These are phyloP conservation scores for Euryodendron excelsum DNA, from an alignment of 148 eudicot genomes.

Conservation along the genomic window DNA sequence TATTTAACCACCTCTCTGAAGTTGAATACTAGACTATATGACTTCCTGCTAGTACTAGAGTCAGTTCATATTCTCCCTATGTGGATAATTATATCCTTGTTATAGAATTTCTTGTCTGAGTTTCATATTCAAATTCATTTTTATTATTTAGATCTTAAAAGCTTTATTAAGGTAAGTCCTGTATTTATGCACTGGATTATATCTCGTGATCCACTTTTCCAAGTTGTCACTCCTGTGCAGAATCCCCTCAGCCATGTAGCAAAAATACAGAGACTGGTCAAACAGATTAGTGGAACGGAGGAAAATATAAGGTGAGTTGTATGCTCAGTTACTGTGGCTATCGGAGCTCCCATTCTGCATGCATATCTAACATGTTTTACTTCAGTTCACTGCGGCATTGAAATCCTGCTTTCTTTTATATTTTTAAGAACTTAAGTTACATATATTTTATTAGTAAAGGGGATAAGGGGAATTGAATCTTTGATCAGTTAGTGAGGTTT, in stretches of 20 bases:
- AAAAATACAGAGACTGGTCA: slow-evolving; percentile 54
- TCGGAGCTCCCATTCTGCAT: neutral
- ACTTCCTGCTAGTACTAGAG: neutral
- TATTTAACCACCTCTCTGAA: neutral
- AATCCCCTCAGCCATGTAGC: slow-evolving; percentile 44
- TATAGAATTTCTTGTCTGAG: neutral
- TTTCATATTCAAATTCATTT: neutral
- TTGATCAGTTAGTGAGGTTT: neutral
- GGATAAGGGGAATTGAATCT: neutral
- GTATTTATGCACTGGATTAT: neutral
- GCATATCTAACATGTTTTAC: neutral
- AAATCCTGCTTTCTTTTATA: neutral
- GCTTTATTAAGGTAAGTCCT: neutral
- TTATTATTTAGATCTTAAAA: neutral
- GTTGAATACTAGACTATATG: neutral
- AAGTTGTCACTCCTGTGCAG: slow-evolving; percentile 38
- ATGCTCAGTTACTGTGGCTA: neutral
- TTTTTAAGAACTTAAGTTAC: neutral
- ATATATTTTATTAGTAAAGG: neutral
- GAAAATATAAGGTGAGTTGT: slow-evolving; percentile 62
- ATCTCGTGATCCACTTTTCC: neutral
- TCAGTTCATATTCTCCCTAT: neutral
- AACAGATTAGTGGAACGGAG: slow-evolving; percentile 50
- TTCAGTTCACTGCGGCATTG: neutral
- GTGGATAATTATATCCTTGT: neutral